Conservation (phyloP, 441 rosid species). For the Pelargonium cotyledonis region DNA sequence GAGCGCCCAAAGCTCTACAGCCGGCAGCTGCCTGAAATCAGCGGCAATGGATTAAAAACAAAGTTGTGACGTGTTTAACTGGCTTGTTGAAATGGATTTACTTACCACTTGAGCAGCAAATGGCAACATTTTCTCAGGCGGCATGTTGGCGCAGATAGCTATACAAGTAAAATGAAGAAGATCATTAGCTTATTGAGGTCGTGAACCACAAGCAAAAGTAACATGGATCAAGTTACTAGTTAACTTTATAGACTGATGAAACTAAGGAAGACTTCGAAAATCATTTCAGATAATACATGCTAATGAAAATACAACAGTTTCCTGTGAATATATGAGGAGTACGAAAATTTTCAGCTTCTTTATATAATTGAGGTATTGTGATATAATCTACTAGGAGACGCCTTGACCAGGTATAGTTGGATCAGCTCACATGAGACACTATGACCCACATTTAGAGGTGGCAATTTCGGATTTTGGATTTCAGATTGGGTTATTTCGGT, state of each 20-base stretch:
- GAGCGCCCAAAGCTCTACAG: conserved; percentile 85
- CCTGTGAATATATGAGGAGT: neutral
- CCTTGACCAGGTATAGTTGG: neutral
- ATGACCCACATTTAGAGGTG: too few relatives aligned
- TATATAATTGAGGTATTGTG: neutral
- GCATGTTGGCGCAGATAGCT: conserved; percentile 64
- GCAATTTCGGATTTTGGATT: too few relatives aligned
- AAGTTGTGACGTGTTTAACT: too few relatives aligned
- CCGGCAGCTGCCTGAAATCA: conserved; percentile 63
- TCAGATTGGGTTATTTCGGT: too few relatives aligned
- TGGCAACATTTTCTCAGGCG: conserved; percentile 72
- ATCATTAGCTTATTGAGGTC: neutral
- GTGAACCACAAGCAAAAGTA: neutral
- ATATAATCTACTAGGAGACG: neutral
- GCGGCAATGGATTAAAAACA: neutral
- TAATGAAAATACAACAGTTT: too few relatives aligned
- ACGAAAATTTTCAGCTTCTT: neutral
- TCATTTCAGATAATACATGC: neutral
- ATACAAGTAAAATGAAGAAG: conserved; percentile 15
- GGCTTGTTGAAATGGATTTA: neutral
- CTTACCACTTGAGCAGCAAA: conserved; percentile 86
- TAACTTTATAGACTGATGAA: neutral
- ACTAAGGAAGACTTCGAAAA: neutral
- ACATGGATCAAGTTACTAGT: neutral
- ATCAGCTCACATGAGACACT: too few relatives aligned